Evolutionary conservation across 495 filamentous ascomycete genomes (phyloP).

Genomic region (Neurospora sp.): DNA sequence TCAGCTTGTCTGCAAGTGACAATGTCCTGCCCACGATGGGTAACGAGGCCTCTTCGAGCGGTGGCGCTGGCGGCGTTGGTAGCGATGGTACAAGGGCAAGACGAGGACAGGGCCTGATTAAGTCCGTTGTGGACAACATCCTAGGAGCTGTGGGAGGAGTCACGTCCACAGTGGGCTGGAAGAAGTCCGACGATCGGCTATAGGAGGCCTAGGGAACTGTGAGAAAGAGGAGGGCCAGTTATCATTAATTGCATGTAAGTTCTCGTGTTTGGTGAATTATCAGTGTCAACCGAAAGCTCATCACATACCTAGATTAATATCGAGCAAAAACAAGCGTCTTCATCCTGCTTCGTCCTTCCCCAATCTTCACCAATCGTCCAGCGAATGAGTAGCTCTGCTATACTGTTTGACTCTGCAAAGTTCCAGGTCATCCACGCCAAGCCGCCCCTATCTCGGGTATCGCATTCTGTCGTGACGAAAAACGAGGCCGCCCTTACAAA

Average conservation of each 20-base stretch:
- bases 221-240: neutral
- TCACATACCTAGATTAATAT: neutral
- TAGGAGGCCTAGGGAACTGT: neutral
- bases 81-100: conserved; percentile 39
- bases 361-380: neutral
- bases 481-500: neutral
- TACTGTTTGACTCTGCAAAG: neutral
- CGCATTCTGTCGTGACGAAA: neutral
- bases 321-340: neutral
- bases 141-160: conserved; percentile 64
- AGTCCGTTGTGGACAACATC: conserved; percentile 72
- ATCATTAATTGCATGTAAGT: neutral
- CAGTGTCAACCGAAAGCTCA: neutral
- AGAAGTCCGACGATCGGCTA: conserved; percentile 32
- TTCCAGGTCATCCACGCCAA: neutral
- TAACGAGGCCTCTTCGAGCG: conserved; percentile 29
- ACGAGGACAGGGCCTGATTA: conserved; percentile 76
- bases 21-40: conserved; percentile 86
- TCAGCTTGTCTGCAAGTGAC: conserved; percentile 83
- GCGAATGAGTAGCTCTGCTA: neutral
- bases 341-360: neutral
- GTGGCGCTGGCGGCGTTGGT: conserved; percentile 12
- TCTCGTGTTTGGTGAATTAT: neutral
- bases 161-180: conserved; percentile 58
- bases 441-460: neutral